Conservation (phyloP, 2,329 filamentous ascomycete genomes). For the Cladosporium sp. region DNA sequence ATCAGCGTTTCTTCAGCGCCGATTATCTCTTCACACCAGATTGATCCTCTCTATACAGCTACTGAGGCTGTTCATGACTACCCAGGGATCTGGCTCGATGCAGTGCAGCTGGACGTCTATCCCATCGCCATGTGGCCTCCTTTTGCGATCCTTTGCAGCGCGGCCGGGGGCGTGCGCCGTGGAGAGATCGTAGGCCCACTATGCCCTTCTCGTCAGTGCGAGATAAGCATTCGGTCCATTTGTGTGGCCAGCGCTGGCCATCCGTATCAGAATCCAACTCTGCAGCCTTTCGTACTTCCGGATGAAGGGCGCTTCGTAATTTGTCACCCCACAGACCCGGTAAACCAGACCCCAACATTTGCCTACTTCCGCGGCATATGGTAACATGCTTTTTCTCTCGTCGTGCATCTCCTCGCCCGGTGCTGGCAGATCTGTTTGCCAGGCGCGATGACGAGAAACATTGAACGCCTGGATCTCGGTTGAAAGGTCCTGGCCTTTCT, state of each 20-base stretch:
- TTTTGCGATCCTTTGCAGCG: background rate
- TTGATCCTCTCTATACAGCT: background rate
- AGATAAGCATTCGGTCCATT: constrained; percentile 7
- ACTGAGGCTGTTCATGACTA: background rate
- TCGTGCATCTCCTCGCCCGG: background rate
- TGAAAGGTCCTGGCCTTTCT: too few species aligned
- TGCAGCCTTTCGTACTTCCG: background rate
- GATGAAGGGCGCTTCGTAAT: background rate
- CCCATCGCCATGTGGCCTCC: background rate
- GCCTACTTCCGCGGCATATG: constrained; percentile 7
- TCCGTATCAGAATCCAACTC: background rate
- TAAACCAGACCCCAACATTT: background rate
- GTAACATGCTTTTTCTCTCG: background rate
- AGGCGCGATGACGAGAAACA: background rate
- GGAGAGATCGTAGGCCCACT: background rate
- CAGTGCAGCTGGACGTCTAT: background rate
- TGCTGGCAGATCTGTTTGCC: background rate
- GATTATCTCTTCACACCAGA: background rate
- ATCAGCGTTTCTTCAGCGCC: background rate
- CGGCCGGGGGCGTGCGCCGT: background rate
- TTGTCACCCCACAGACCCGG: background rate
- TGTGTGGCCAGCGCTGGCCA: constrained; percentile 5
- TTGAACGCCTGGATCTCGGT: background rate
- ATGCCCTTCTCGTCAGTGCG: constrained; percentile 10
- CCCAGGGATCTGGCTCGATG: background rate